Base-by-base conservation (phyloP, 768 basidiomycete species). In the Amanita exitialis region DNA sequence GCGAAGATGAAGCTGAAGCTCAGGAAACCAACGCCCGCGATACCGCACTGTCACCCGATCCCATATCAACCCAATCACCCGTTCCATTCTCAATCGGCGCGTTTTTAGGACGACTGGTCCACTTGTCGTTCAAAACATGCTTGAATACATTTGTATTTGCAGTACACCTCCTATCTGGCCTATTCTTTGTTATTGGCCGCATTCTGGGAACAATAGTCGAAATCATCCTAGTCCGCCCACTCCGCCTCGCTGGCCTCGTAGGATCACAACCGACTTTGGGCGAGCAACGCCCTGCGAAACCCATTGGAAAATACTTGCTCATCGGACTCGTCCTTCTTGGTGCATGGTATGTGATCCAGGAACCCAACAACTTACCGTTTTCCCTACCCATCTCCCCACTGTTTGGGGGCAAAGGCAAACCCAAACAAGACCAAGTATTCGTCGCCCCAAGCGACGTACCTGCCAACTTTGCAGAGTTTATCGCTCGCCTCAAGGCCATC, bases 401-500 rank as follows among this genome's bases (percentile, higher is more conserved):
- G 44, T 23, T 55, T 61, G 5, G 44, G 16, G 32, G 50, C 25
- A 51, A 44, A 37, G 42, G 21, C 18, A 32, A 56, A 53, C 46
- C 47, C 55, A 50, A 54, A 21, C 55, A 52, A 25, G 49, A 59
- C 3, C 62, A 57, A 2, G 61, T 68, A 6, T 89, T 80, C 59
- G 63, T 66, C 1, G 66, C 80, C 0, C 82, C 86, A 0, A 75
- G 77, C 8, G 62, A 69, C 7, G 85, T 86, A 1, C 77, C 80
- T 1, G 71, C 74, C n/a, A 76, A 87, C 61, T 67, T 89, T 16
- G 74, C 76, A 3, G 87, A 87, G 50, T 67, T 90, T 20, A 70
- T 79, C 2, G 69, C 71, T 6, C 79, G 87, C 7, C 64, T 91
- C 10, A 74, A 76, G 53, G 69, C 69, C 32, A 74, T 90, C 36